Percentiles rank a stretch among this genome's conserved stretches.
phyloP scores from a whole-genome alignment of 2,329 filamentous ascomycete species.

The Lachnellula suecica region DNA sequence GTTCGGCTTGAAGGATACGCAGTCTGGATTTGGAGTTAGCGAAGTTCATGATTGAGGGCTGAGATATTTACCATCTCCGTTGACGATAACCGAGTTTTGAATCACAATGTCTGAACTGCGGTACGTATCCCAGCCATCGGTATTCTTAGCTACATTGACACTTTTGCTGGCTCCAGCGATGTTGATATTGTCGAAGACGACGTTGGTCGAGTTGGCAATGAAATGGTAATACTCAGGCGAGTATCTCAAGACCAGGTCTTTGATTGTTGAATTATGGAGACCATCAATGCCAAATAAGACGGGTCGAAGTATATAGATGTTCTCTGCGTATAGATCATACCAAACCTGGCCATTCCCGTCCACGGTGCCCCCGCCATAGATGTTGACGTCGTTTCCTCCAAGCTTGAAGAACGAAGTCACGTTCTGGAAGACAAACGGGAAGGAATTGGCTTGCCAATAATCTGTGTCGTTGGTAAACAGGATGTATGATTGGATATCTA shows the following conservation, averaged over 20 bases:
- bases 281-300: constrained; percentile 58
- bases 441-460: constrained; percentile 66
- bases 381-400: constrained; percentile 64
- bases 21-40: constrained; percentile 45
- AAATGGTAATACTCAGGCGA: constrained; percentile 61
- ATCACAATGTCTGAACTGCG: constrained; percentile 62
- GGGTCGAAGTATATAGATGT: constrained; percentile 58
- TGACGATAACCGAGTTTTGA: constrained; percentile 63
- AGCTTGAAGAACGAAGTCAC: constrained; percentile 66
- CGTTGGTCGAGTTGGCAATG: constrained; percentile 63
- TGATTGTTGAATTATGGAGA: constrained; percentile 56
- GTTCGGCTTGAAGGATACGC: constrained; percentile 74
- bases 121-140: constrained; percentile 65
- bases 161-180: constrained; percentile 55
- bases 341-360: constrained; percentile 65
- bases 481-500: constrained; percentile 58
- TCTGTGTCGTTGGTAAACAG: constrained; percentile 65
- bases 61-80: constrained; percentile 51
- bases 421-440: constrained; percentile 66
- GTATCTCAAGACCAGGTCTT: constrained; percentile 59
- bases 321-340: constrained; percentile 54
- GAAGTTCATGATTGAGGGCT: background rate
- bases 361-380: constrained; percentile 64
- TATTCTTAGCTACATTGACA: constrained; percentile 60
- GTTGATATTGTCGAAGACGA: constrained; percentile 62